phyloP scores from a whole-genome alignment of 139 green algal species.

The Auxenochlorella protothecoides region DNA sequence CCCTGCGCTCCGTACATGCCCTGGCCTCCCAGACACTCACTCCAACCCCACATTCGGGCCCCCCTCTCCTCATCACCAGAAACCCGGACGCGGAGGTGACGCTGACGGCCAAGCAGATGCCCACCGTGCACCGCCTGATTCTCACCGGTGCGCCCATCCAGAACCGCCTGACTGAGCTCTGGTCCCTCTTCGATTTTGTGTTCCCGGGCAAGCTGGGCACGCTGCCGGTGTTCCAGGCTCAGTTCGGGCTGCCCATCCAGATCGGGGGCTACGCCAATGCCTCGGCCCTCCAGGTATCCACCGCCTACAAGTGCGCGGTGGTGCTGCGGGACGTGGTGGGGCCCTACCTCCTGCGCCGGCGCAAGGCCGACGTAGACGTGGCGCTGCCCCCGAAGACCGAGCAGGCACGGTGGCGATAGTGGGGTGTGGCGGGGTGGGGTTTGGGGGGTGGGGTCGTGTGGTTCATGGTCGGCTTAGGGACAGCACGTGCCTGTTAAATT shows the following conservation, averaged over 20 bases:
- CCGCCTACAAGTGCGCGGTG: constrained; percentile 81
- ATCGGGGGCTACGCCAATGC: constrained; percentile 84
- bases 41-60: background rate
- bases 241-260: constrained; percentile 92
- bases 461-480: background rate
- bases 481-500: too few species aligned
- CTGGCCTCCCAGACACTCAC: background rate
- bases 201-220: constrained; percentile 95
- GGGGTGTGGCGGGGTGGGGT: background rate
- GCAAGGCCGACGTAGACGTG: constrained; percentile 81
- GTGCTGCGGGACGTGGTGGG: constrained; percentile 89
- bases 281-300: constrained; percentile 65
- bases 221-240: constrained; percentile 87
- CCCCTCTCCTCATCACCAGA: background rate
- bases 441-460: background rate
- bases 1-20: background rate
- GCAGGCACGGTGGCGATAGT: constrained; percentile 17
- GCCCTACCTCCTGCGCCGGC: constrained; percentile 89
- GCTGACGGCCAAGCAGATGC: constrained; percentile 43
- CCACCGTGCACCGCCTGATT: constrained; percentile 74
- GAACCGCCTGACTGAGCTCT: constrained; percentile 93
- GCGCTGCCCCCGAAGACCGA: constrained; percentile 93
- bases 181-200: constrained; percentile 97
- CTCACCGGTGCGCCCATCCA: constrained; percentile 92
- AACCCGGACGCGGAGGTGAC: constrained; percentile 90